These are phyloP conservation scores for Plasmopara viticola DNA, from an alignment of 352 stramenopile species.

Conservation along the genomic window DNA sequence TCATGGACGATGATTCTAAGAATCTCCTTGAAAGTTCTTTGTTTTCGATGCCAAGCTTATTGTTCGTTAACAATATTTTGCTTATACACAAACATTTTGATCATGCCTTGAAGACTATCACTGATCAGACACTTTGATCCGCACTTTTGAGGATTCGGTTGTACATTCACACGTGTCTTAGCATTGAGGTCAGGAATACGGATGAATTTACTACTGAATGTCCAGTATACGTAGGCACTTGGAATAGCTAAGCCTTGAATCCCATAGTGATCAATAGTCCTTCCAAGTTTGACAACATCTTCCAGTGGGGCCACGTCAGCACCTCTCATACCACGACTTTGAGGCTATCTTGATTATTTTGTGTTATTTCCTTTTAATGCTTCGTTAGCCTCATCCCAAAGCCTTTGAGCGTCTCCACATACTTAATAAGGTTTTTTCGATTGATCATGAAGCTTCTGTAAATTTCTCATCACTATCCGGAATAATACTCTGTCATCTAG, in stretches of 20 bases:
- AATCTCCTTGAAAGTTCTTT: too few relatives aligned
- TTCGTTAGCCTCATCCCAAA: slow-evolving; percentile 2
- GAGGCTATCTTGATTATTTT: background rate
- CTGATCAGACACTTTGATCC: too few relatives aligned
- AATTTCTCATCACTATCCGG: too few relatives aligned
- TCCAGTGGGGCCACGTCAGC: slow-evolving; percentile 1
- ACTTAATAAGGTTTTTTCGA: slow-evolving; percentile 2
- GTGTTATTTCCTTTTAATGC: background rate
- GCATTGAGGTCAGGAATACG: slow-evolving; percentile 3
- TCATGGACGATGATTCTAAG: too few relatives aligned
- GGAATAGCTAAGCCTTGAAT: slow-evolving; percentile 1
- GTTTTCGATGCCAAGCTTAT: too few relatives aligned
- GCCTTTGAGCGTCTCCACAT: slow-evolving; percentile 9
- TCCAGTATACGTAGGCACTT: background rate
- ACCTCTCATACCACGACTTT: slow-evolving; percentile 1
- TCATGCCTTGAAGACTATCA: too few relatives aligned
- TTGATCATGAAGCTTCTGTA: slow-evolving; percentile 7
- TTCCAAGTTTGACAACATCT: background rate
- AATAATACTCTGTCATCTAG: too few relatives aligned
- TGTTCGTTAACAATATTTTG: too few relatives aligned
- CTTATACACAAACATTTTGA: too few relatives aligned
- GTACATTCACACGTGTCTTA: slow-evolving; percentile 1
- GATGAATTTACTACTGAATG: background rate
- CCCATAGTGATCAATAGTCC: background rate
- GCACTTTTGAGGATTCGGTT: slow-evolving; percentile 1